Evolutionary conservation across 1,284 basidiomycete species (phyloP).

Genomic region (Trichosporon asahii): DNA sequence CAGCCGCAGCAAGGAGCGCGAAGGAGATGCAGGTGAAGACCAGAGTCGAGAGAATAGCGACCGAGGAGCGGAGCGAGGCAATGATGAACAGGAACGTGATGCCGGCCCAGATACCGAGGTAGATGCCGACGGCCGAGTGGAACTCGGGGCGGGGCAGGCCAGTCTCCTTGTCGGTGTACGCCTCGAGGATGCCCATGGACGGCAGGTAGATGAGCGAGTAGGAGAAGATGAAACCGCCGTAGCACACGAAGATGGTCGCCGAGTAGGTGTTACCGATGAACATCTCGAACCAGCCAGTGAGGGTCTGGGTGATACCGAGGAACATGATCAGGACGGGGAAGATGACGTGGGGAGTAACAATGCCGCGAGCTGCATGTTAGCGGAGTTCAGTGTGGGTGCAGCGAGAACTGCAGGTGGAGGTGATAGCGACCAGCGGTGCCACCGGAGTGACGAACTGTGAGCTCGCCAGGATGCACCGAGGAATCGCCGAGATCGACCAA

Average conservation of each 20-base stretch:
- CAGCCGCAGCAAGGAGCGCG: slow-evolving; percentile 11
- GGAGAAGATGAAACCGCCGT: slow-evolving; percentile 22
- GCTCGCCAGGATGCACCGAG: neutral
- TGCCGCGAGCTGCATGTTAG: slow-evolving; percentile 16
- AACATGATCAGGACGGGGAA: slow-evolving; percentile 24
- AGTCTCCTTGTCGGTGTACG: slow-evolving; percentile 18
- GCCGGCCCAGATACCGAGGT: slow-evolving; percentile 21
- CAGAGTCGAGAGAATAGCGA: slow-evolving; percentile 23
- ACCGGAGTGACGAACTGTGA: neutral
- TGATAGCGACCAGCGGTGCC: too few species aligned
- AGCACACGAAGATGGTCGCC: slow-evolving; percentile 24
- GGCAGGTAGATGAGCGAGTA: slow-evolving; percentile 21
- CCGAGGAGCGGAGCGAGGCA: slow-evolving; percentile 24
- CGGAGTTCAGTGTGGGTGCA: neutral
- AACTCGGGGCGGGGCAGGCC: slow-evolving; percentile 23
- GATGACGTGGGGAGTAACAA: slow-evolving; percentile 14
- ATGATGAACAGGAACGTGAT: slow-evolving; percentile 21
- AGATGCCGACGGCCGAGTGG: slow-evolving; percentile 20
- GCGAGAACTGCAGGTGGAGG: too few species aligned
- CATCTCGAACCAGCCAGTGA: slow-evolving; percentile 28
- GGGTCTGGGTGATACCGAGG: slow-evolving; percentile 24
- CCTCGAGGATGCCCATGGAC: slow-evolving; percentile 13
- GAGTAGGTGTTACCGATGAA: slow-evolving; percentile 29
- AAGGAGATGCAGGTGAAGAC: slow-evolving; percentile 17
- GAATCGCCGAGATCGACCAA: neutral